phyloP scores from a whole-genome alignment of 2,329 filamentous ascomycete species.

The Purpureocillium lavendulum region DNA sequence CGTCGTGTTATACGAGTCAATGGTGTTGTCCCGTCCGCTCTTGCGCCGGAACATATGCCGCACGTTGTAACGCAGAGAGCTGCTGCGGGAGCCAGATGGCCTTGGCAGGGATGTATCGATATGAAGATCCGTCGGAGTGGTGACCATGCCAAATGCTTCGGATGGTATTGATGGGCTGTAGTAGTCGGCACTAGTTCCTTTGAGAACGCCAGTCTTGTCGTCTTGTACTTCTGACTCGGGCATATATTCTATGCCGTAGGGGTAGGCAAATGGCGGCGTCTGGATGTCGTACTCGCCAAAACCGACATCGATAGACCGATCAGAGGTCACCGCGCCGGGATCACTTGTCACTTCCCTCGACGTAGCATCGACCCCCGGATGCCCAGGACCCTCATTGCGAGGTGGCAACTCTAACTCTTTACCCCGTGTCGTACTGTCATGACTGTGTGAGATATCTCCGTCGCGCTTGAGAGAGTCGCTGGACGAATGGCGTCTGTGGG shows the following conservation, averaged over 20 bases:
- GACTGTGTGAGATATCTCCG: slow-evolving; percentile 18
- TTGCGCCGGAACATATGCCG: slow-evolving; percentile 26
- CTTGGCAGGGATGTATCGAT: slow-evolving; percentile 8
- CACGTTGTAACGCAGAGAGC: slow-evolving; percentile 26
- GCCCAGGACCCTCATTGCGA: too few species aligned
- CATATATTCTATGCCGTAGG: slow-evolving; percentile 16
- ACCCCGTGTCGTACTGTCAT: not conserved
- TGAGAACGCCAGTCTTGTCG: slow-evolving; percentile 22
- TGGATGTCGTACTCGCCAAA: slow-evolving; percentile 6
- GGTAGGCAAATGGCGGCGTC: slow-evolving; percentile 6
- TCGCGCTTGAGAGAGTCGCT: slow-evolving; percentile 25
- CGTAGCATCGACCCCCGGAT: too few species aligned
- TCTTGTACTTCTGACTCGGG: slow-evolving; percentile 15
- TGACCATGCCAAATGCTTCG: slow-evolving; percentile 30
- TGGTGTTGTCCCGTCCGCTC: slow-evolving; percentile 20
- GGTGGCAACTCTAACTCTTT: too few species aligned
- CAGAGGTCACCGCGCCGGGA: not conserved
- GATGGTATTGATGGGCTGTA: slow-evolving; percentile 32
- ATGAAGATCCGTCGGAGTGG: slow-evolving; percentile 9
- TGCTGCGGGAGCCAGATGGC: slow-evolving; percentile 21
- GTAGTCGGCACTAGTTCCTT: slow-evolving; percentile 30
- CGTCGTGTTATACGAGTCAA: slow-evolving; percentile 12
- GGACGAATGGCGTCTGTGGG: slow-evolving; percentile 24
- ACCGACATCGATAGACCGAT: not conserved
- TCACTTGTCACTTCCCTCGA: not conserved